Conservation (phyloP, 2,329 filamentous ascomycete genomes). For the Orbilia oligospora region DNA sequence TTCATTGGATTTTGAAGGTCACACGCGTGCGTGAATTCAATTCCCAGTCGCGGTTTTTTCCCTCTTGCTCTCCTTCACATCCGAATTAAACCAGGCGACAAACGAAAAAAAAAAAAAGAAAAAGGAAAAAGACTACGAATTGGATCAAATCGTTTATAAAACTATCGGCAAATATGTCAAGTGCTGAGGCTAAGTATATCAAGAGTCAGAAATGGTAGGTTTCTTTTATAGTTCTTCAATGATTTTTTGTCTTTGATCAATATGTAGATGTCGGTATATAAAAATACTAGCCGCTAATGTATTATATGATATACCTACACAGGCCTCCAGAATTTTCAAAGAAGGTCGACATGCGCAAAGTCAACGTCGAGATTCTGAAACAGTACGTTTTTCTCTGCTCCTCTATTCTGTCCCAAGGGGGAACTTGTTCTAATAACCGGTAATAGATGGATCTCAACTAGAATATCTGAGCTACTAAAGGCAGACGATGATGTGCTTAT, state of each 20-base stretch:
- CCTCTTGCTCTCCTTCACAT: too few relatives aligned
- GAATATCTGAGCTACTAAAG: slow-evolving; percentile 88
- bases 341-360: slow-evolving; percentile 97
- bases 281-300: neutral
- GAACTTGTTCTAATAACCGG: neutral
- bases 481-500: slow-evolving; percentile 96
- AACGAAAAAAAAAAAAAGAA: too few relatives aligned
- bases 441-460: slow-evolving; percentile 90
- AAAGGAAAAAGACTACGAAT: too few relatives aligned
- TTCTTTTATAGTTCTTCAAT: too few relatives aligned
- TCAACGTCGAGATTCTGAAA: slow-evolving; percentile 98
- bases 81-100: too few relatives aligned
- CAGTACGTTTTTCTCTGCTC: slow-evolving; percentile 74
- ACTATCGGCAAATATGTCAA: slow-evolving; percentile 31
- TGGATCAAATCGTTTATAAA: neutral
- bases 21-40: neutral
- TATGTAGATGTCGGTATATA: neutral
- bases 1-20: neutral
- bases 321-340: slow-evolving; percentile 86
- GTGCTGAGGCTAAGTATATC: slow-evolving; percentile 60
- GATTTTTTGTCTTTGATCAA: neutral
- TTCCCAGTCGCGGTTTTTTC: slow-evolving; percentile 24
- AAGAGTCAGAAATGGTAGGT: slow-evolving; percentile 57
- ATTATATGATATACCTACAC: neutral
- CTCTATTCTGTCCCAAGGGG: neutral